phyloP scores from a whole-genome alignment of 495 filamentous ascomycete species.

The Daldinia vernicosa region DNA sequence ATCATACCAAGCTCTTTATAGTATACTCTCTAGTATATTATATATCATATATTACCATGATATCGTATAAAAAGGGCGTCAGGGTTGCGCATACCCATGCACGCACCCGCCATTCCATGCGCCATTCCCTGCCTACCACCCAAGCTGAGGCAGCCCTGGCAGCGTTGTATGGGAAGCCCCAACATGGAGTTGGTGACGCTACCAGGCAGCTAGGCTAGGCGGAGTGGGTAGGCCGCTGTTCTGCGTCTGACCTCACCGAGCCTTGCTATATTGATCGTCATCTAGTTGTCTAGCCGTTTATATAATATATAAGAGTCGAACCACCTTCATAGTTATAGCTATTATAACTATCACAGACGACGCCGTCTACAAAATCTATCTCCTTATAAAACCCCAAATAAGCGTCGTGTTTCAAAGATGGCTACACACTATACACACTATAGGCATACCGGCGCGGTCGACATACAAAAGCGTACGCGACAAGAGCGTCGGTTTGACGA shows the following conservation, averaged over 20 bases:
- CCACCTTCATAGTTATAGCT: too few relatives aligned
- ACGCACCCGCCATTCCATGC: constrained; percentile 8
- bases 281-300: background rate
- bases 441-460: constrained; percentile 30
- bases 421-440: constrained; percentile 16
- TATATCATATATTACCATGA: too few relatives aligned
- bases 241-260: constrained; percentile 20
- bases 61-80: background rate
- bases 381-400: constrained; percentile 3
- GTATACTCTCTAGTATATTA: too few relatives aligned
- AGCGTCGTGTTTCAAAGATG: constrained; percentile 26
- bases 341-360: too few relatives aligned
- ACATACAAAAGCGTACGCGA: constrained; percentile 54
- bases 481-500: constrained; percentile 53
- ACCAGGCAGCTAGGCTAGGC: background rate
- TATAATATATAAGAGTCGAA: too few relatives aligned
- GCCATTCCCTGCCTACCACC: constrained; percentile 8
- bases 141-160: background rate
- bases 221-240: background rate
- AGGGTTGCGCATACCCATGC: background rate
- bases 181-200: constrained; percentile 9
- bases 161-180: constrained; percentile 5
- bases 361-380: too few relatives aligned
- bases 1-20: constrained; percentile 10
- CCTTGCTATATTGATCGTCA: background rate